phyloP scores from a whole-genome alignment of 176 grass and related monocot species.

The Aegilops speltoides region DNA sequence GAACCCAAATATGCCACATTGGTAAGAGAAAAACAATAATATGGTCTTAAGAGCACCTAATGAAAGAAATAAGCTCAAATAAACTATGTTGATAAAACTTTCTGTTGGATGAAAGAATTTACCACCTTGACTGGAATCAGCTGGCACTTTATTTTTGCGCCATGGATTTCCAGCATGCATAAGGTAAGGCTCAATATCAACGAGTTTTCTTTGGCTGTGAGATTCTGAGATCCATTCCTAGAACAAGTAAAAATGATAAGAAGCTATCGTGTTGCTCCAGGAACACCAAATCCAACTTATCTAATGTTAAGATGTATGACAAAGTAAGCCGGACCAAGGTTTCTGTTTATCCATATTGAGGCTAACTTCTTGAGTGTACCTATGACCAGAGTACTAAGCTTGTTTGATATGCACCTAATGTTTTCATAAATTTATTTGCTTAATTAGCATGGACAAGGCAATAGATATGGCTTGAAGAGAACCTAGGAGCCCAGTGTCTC shows the following conservation, averaged over 20 bases:
- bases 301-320: no score
- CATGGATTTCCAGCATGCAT: constrained; percentile 97
- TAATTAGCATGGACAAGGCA: neutral
- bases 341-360: no score
- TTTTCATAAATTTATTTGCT: no score
- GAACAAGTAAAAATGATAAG: neutral
- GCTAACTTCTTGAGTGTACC: neutral
- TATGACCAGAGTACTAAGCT: neutral
- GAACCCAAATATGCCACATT: neutral
- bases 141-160: constrained; percentile 50
- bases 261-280: no score
- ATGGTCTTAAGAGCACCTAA: neutral
- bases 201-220: constrained; percentile 68
- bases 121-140: constrained; percentile 61
- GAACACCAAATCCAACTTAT: no score
- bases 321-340: no score
- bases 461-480: neutral
- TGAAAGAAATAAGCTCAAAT: constrained; percentile 18
- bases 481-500: neutral
- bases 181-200: constrained; percentile 88
- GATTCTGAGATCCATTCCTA: constrained; percentile 90
- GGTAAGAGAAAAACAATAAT: neutral
- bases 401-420: neutral
- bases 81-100: neutral
- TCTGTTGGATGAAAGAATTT: neutral